These are phyloP conservation scores for Paragyromitra xinjiangensis DNA, from an alignment of 495 filamentous ascomycete species.

Conservation along the genomic window DNA sequence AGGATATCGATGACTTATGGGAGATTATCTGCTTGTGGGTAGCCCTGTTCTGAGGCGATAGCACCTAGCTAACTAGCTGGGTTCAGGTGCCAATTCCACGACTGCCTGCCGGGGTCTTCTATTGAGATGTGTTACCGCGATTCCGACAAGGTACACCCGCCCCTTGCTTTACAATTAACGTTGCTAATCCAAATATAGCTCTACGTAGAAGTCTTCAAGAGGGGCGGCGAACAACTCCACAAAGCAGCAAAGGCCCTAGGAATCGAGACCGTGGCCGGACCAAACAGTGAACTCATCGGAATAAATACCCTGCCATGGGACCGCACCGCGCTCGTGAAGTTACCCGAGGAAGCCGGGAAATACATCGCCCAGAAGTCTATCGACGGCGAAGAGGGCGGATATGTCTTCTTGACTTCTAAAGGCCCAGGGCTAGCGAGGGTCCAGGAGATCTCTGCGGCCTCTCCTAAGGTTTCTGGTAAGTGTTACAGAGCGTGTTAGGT, in stretches of 20 bases:
- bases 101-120: constrained; percentile 91
- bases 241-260: constrained; percentile 74
- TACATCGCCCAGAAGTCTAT: constrained; percentile 41
- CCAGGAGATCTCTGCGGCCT: constrained; percentile 39
- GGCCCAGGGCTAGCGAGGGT: constrained; percentile 43
- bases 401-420: constrained; percentile 62
- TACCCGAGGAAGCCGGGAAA: constrained; percentile 61
- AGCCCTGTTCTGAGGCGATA: too few species aligned
- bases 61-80: constrained; percentile 27
- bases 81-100: constrained; percentile 95
- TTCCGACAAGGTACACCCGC: constrained; percentile 71
- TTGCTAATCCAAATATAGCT: constrained; percentile 62
- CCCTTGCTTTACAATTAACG: constrained; percentile 31
- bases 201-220: constrained; percentile 83
- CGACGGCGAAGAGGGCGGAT: constrained; percentile 57
- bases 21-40: constrained; percentile 65
- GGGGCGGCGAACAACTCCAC: constrained; percentile 73
- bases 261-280: constrained; percentile 60
- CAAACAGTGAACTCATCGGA: constrained; percentile 62
- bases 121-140: constrained; percentile 99
- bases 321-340: constrained; percentile 73
- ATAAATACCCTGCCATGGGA: constrained; percentile 88
- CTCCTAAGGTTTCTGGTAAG: constrained; percentile 49
- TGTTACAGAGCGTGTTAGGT: background rate
- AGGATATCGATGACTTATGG: constrained; percentile 92